phyloP scores from a whole-genome alignment of 352 stramenopile species.

The Thalassiosira mediterranea region DNA sequence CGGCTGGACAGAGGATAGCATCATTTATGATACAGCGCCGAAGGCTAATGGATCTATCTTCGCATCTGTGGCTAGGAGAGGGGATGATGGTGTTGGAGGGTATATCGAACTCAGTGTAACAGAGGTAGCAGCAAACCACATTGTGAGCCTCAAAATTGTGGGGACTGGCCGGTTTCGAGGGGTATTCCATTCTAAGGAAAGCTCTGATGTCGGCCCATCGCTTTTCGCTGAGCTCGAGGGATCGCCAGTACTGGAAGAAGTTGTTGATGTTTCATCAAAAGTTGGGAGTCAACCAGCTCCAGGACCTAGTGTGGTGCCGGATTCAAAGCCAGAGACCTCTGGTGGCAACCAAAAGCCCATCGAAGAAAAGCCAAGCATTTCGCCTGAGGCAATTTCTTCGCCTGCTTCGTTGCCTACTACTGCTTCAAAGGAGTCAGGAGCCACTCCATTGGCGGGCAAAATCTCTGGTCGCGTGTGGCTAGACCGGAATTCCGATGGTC shows the following conservation, averaged over 20 bases:
- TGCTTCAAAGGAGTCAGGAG: too few species aligned
- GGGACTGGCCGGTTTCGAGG: conserved; percentile 18
- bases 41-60: conserved; percentile 12
- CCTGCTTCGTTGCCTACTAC: too few species aligned
- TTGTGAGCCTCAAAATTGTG: conserved; percentile 24
- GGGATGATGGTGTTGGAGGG: conserved; percentile 8
- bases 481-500: conserved; percentile 24
- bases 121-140: conserved; percentile 8
- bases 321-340: background rate
- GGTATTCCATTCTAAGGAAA: conserved; percentile 27
- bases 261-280: too few species aligned
- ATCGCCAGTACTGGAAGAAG: too few species aligned
- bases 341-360: conserved; percentile 1
- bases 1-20: conserved; percentile 22
- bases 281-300: background rate
- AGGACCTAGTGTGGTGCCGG: background rate
- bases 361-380: background rate
- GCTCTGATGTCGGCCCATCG: background rate
- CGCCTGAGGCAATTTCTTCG: background rate
- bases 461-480: conserved; percentile 43
- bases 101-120: conserved; percentile 26
- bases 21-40: conserved; percentile 22
- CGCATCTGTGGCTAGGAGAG: conserved; percentile 1
- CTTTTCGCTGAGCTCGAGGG: too few species aligned
- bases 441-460: too few species aligned